Evolutionary conservation across 768 basidiomycete species (phyloP), one percentile per base, ranked within the genome.

Genomic region (Hirschioporus abietinus): DNA sequence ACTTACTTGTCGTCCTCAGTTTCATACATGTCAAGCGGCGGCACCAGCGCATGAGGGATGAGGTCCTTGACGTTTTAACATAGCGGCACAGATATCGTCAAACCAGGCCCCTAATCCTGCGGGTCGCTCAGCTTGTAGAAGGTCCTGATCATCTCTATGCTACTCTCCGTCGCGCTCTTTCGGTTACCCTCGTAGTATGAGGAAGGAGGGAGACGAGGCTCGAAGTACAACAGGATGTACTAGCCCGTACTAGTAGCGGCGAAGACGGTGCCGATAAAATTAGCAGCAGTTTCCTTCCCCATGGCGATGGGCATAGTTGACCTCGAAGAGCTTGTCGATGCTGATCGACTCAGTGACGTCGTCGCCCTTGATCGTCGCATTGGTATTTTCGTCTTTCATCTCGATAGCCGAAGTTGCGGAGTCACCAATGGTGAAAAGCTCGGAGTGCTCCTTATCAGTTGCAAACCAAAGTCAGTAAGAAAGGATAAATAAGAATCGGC

Each of bases 181-280:
- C 97, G 84, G 78, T 99, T 97, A 34, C 96, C 97, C 76, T 99
- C 96, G 76, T 98, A 98, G 78, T 95, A 96, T 99, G 96, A 17
- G 87, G 80, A 27, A 99, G 82, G 58, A 96, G 84, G 17, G 82
- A 80, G 72, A 93, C 83, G 64, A 99, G 84, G 80, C 79, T 98
- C 95, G 69, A 99, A 88, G 74, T 86, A 99, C 5, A 95, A 94
- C 71, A 98, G 82, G 88, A 96, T 99, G 72, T 93, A 89, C 61
- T 76, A 78, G 72, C 88, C 87, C n/a, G n/a, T n/a, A n/a, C n/a
- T n/a, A 34, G 93, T 94, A 10, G 91, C 84, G 34, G 86, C 82
- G 75, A 99, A 99, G 69, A 99, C 78, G 36, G 91, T 90, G 68
- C 96, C 95, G 70, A 99, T 89, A 5, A 96, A 93, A 75, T 99